Evolutionary conservation across 345 rosid species (phyloP).

Genomic region (Psidium guajava): DNA sequence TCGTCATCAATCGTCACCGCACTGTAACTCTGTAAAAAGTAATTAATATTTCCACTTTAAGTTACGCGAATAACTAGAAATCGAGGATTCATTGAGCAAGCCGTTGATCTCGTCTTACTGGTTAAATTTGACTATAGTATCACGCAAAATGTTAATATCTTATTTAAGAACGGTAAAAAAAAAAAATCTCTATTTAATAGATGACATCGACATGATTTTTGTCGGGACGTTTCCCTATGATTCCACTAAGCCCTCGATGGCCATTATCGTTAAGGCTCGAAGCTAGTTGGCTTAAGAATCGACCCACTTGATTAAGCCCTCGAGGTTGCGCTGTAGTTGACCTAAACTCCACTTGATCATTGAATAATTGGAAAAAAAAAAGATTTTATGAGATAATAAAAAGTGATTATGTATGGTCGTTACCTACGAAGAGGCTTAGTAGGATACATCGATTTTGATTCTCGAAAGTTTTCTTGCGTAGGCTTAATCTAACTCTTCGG

Average conservation of each 20-base stretch:
- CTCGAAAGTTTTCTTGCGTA: accelerated
- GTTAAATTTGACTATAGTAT: not conserved
- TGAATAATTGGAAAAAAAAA: too few relatives aligned
- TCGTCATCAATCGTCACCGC: not conserved
- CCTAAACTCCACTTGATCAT: accelerated
- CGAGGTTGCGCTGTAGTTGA: not conserved
- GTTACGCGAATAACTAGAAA: not conserved
- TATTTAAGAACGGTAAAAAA: not conserved
- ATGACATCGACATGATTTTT: not conserved
- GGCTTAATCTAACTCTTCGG: not conserved
- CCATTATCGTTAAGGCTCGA: not conserved
- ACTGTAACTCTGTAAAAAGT: too few relatives aligned
- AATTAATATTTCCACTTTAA: not conserved
- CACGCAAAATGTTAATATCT: not conserved
- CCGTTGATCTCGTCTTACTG: not conserved
- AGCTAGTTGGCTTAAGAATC: not conserved
- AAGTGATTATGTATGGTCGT: accelerated
- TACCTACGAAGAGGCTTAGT: not conserved
- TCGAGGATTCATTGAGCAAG: not conserved
- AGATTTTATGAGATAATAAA: too few relatives aligned
- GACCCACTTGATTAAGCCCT: not conserved
- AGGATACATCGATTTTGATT: not conserved
- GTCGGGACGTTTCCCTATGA: not conserved
- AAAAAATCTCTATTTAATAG: not conserved
- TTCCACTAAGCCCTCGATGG: not conserved